These are phyloP conservation scores for Pseudozyma sp. DNA, from an alignment of 1,284 basidiomycete genomes.

Conservation along the genomic window DNA sequence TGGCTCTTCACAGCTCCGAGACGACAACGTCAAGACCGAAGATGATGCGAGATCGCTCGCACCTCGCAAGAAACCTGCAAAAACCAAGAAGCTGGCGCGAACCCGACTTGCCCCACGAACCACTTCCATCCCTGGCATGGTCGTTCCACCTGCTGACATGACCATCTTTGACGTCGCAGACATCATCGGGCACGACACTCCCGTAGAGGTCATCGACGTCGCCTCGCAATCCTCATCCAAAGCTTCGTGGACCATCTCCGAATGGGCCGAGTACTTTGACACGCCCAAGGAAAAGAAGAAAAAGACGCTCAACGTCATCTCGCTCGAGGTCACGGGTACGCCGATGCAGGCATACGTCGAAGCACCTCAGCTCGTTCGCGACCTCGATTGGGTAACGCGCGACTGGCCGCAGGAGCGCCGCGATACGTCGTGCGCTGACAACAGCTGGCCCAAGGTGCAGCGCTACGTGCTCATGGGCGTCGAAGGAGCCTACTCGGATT, in stretches of 20 bases:
- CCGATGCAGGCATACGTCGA: slow-evolving; percentile 79
- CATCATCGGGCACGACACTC: slow-evolving; percentile 73
- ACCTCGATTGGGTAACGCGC: slow-evolving; percentile 96
- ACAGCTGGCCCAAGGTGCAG: slow-evolving; percentile 88
- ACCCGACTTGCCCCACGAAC: slow-evolving; percentile 20
- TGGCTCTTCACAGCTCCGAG: neutral
- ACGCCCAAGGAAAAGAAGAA: slow-evolving; percentile 72
- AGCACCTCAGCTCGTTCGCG: slow-evolving; percentile 78
- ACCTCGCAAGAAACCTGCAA: neutral
- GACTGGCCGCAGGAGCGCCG: slow-evolving; percentile 79
- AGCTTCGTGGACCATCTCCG: slow-evolving; percentile 80
- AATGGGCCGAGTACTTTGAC: slow-evolving; percentile 89
- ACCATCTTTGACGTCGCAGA: slow-evolving; percentile 83
- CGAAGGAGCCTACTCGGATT: slow-evolving; percentile 81
- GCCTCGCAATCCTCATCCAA: slow-evolving; percentile 68
- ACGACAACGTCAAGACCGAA: slow-evolving; percentile 2
- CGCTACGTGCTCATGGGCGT: slow-evolving; percentile 95
- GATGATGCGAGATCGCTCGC: neutral
- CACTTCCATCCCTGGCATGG: slow-evolving; percentile 73
- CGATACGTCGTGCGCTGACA: slow-evolving; percentile 35
- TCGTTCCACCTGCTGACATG: slow-evolving; percentile 79
- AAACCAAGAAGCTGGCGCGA: slow-evolving; percentile 9
- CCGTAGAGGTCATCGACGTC: slow-evolving; percentile 67
- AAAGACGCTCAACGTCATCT: slow-evolving; percentile 90
- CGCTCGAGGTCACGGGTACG: slow-evolving; percentile 84